Conservation (phyloP, 2,329 filamentous ascomycete genomes). For the Diplodia seriata region DNA sequence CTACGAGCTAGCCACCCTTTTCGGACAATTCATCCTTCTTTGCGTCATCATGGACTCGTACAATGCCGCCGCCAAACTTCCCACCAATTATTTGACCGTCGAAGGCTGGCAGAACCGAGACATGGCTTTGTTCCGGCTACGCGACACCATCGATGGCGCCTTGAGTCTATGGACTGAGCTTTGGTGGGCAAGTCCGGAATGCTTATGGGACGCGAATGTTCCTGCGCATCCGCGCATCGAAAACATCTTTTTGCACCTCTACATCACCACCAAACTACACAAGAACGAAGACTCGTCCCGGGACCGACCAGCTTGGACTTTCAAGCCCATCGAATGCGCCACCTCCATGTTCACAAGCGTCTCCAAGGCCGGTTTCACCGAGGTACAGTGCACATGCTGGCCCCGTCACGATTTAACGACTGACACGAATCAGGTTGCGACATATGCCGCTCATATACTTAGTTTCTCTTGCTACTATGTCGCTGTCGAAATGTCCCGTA, state of each 20-base stretch:
- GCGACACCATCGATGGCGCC: constrained; percentile 14
- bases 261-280: constrained; percentile 13
- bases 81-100: constrained; percentile 13
- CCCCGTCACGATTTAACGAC: no score
- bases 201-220: constrained; percentile 12
- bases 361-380: constrained; percentile 23
- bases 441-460: constrained; percentile 23
- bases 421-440: constrained; percentile 12
- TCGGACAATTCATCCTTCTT: constrained; percentile 31
- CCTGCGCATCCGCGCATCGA: constrained; percentile 21
- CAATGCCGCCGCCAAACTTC: constrained; percentile 19
- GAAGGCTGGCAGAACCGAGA: constrained; percentile 21
- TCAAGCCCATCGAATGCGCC: constrained; percentile 9
- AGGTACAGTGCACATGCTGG: neutral
- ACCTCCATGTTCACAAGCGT: constrained; percentile 21
- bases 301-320: constrained; percentile 10
- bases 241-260: constrained; percentile 25
- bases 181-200: constrained; percentile 29
- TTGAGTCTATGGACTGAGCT: constrained; percentile 27
- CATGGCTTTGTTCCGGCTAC: constrained; percentile 22
- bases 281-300: constrained; percentile 2
- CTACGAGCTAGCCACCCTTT: constrained; percentile 30
- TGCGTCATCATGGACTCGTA: constrained; percentile 27
- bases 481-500: constrained; percentile 15
- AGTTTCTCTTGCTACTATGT: constrained; percentile 19